These are phyloP conservation scores for Debaryomycetaceae sp. DNA, from an alignment of 1,139 yeast species.

Conservation along the genomic window DNA sequence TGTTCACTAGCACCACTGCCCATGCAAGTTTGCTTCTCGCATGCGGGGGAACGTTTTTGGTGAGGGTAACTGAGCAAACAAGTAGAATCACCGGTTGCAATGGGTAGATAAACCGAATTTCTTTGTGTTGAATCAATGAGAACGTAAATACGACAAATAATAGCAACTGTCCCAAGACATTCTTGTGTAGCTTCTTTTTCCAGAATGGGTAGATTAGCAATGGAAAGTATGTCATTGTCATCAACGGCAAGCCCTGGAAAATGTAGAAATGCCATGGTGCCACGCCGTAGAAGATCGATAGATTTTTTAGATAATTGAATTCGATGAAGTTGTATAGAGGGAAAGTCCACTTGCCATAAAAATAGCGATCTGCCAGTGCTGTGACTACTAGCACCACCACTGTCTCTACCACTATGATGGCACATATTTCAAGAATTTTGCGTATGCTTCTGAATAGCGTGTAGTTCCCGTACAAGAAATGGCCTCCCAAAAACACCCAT, in stretches of 20 bases:
- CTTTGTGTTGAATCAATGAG: slow-evolving; percentile 77
- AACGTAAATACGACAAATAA: slow-evolving; percentile 48
- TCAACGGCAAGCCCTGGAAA: slow-evolving; percentile 75
- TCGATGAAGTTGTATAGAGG: slow-evolving; percentile 70
- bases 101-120: slow-evolving; percentile 86
- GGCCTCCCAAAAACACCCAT: slow-evolving; percentile 63
- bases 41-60: slow-evolving; percentile 5
- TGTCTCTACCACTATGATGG: slow-evolving; percentile 11
- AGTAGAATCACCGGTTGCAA: slow-evolving; percentile 67
- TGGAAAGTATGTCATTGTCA: slow-evolving; percentile 67
- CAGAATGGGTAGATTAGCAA: slow-evolving; percentile 27
- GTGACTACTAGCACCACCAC: slow-evolving; percentile 30
- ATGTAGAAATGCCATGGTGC: slow-evolving; percentile 87
- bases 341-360: slow-evolving; percentile 55
- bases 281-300: slow-evolving; percentile 81
- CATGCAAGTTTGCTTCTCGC: not conserved
- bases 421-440: slow-evolving; percentile 9
- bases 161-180: slow-evolving; percentile 23
- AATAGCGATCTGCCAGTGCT: slow-evolving; percentile 50
- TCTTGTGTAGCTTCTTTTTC: slow-evolving; percentile 6
- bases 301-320: slow-evolving; percentile 69
- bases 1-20: slow-evolving; percentile 25
- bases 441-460: not conserved
- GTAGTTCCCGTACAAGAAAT: slow-evolving; percentile 7
- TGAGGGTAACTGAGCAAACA: slow-evolving; percentile 6